Evolutionary conservation across 2,329 filamentous ascomycete species (phyloP).

Genomic region (Fusarium sacchari): DNA sequence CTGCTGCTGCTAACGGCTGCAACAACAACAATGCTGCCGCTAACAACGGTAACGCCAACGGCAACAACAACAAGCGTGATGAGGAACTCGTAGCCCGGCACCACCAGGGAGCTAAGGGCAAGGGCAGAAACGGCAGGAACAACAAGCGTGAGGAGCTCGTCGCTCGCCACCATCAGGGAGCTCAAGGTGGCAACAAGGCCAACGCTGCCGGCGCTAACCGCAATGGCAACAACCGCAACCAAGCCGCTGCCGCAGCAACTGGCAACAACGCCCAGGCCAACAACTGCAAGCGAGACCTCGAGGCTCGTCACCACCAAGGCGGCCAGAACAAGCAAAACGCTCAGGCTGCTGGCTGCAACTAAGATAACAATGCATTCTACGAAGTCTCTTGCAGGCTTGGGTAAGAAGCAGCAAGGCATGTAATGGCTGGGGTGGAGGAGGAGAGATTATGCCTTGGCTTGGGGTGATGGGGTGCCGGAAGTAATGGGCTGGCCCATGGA

Average conservation of each 20-base stretch:
- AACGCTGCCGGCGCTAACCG: neutral
- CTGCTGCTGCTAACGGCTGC: neutral
- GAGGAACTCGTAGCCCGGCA: neutral
- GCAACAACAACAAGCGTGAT: neutral
- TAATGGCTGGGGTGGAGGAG: neutral
- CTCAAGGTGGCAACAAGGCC: neutral
- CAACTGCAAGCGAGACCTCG: conserved; percentile 2
- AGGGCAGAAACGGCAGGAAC: neutral
- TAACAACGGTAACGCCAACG: neutral
- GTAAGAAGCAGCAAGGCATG: neutral
- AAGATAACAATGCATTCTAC: neutral
- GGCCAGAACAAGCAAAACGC: conserved; percentile 4
- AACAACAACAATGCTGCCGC: neutral
- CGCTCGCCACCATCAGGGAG: neutral
- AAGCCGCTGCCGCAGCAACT: neutral
- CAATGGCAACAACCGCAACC: neutral
- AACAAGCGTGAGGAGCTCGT: neutral
- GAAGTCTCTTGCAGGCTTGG: neutral
- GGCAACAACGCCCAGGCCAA: neutral
- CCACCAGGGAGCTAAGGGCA: neutral
- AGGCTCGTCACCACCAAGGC: conserved; percentile 8
- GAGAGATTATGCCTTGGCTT: neutral
- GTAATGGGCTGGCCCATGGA: conserved; percentile 4
- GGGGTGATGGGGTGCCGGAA: neutral
- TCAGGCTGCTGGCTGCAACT: conserved; percentile 9